Evolutionary conservation across 1,284 basidiomycete genomes (phyloP).

Genomic region (Tilletia horrida): DNA sequence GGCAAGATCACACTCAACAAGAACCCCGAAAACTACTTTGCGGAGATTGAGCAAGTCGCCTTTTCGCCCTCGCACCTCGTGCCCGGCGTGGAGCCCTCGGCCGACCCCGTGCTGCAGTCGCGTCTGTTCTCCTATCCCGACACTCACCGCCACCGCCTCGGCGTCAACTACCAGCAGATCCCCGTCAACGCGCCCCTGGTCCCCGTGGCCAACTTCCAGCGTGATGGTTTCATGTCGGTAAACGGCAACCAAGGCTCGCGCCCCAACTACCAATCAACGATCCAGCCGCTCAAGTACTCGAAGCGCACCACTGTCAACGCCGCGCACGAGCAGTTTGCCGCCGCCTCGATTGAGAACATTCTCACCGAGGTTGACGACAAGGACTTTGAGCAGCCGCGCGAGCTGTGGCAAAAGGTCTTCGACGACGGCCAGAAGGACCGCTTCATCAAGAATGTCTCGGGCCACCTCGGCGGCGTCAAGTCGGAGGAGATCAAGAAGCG

Average conservation of each 20-base stretch:
- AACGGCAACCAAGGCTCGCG: slow-evolving; percentile 71
- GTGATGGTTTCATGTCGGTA: slow-evolving; percentile 56
- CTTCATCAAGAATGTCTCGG: slow-evolving; percentile 18
- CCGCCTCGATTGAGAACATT: slow-evolving; percentile 17
- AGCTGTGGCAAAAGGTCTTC: slow-evolving; percentile 20
- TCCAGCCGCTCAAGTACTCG: slow-evolving; percentile 52
- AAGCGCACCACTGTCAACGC: slow-evolving; percentile 21
- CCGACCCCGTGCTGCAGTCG: slow-evolving; percentile 83
- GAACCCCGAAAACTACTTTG: slow-evolving; percentile 68
- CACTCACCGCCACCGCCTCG: slow-evolving; percentile 62
- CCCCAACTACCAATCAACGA: slow-evolving; percentile 77
- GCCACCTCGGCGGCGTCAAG: slow-evolving; percentile 18
- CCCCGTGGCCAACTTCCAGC: slow-evolving; percentile 74
- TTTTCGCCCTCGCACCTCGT: slow-evolving; percentile 82
- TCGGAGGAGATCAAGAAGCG: slow-evolving; percentile 19
- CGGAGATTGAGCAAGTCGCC: slow-evolving; percentile 62
- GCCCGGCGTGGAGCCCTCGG: slow-evolving; percentile 80
- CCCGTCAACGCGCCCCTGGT: slow-evolving; percentile 78
- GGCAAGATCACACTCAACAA: slow-evolving; percentile 82
- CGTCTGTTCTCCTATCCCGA: slow-evolving; percentile 81
- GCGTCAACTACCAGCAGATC: slow-evolving; percentile 80
- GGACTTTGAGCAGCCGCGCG: slow-evolving; percentile 23
- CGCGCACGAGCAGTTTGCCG: slow-evolving; percentile 22
- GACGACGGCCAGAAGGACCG: slow-evolving; percentile 19
- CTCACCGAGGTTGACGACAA: slow-evolving; percentile 18